Evolutionary conservation across 2,329 filamentous ascomycete genomes (phyloP).

Genomic region (Colletotrichum falcatum): DNA sequence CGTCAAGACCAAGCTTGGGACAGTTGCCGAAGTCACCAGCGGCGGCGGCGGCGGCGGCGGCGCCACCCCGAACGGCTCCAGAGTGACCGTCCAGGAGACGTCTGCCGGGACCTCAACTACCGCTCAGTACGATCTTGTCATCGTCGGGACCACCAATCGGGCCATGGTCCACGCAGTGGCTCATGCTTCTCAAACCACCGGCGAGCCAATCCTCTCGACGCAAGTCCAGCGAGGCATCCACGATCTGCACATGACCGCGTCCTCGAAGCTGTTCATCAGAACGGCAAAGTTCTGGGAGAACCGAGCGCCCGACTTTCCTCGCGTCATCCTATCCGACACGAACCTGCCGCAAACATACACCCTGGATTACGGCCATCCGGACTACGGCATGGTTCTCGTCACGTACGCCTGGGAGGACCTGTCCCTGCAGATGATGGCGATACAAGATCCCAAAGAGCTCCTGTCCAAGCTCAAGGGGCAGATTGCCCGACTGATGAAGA

Average conservation of each 20-base stretch:
- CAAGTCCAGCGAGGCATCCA: conserved; percentile 13
- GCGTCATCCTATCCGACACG: conserved; percentile 13
- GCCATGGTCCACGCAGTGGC: not conserved
- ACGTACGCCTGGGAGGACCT: conserved; percentile 13
- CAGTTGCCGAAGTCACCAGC: not conserved
- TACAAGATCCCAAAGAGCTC: conserved; percentile 11
- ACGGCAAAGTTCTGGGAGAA: conserved; percentile 22
- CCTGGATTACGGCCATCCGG: conserved; percentile 3
- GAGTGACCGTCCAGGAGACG: not conserved
- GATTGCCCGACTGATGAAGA: not conserved
- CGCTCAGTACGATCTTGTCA: not conserved
- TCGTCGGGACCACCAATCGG: not conserved
- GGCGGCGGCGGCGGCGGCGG: too few relatives aligned
- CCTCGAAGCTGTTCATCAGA: conserved; percentile 24
- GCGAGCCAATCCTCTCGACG: not conserved
- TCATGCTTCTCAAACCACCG: not conserved
- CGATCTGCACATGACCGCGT: conserved; percentile 24
- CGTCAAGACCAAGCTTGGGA: not conserved
- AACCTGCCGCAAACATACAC: conserved; percentile 11
- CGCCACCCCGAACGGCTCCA: not conserved
- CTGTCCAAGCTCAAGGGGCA: conserved; percentile 12
- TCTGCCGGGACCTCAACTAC: not conserved
- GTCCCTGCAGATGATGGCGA: conserved; percentile 7
- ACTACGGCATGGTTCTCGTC: conserved; percentile 10
- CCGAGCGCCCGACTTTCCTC: conserved; percentile 12